Evolutionary conservation across 176 grass and related monocot species (phyloP), one percentile per base, ranked within the genome.

Genomic region (Lolium rigidum): DNA sequence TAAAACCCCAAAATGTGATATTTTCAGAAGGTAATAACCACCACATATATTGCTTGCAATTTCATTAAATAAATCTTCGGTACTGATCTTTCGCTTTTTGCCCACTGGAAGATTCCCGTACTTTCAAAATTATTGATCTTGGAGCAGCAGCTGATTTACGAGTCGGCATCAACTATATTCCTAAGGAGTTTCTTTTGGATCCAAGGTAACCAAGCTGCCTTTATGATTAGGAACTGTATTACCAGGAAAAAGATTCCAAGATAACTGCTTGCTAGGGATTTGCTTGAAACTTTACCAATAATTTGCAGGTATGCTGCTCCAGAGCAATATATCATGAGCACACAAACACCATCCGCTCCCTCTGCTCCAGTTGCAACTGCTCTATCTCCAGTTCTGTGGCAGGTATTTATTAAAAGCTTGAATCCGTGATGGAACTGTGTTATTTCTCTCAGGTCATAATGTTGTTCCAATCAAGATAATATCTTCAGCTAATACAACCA

Each of bases 1-100:
- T 99, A 89, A 99, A 99, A 84, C 97, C 97, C n/a, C 97, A 99
- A 96, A 99, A 99, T 94, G 74, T 99, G 26, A 94, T 99, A 80
- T 99, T 99, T 88, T 99, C 92, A 39, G 94, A 99, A 88, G 97
- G 97, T 99, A 92, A 72, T 71, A 74, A 37, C 28, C 38, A 20
- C 81, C 24, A 70, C 11, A 70, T 41, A 48, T 44, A 70, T 70
- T 44, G 20, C 14, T 75, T 72, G 13, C 24, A 14, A 3, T 86
- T 56, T 62, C 21, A 22, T 72, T 3, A 3, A 10, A 68, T n/a
- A 80, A 76, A 31, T 43, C n/a, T 76, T 39, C 80, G 76, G 67
- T 81, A 9, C 55, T 80, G 16, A 79, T 39, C 12, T 21, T 82
- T 62, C 44, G 41, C 11, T 26, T 76, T 64, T 64, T 90, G 11